Percentiles rank a stretch among this genome's conserved stretches.
These are phyloP conservation scores for Iris macrosiphon DNA, from an alignment of 106 monocot genomes.

Conservation along the genomic window DNA sequence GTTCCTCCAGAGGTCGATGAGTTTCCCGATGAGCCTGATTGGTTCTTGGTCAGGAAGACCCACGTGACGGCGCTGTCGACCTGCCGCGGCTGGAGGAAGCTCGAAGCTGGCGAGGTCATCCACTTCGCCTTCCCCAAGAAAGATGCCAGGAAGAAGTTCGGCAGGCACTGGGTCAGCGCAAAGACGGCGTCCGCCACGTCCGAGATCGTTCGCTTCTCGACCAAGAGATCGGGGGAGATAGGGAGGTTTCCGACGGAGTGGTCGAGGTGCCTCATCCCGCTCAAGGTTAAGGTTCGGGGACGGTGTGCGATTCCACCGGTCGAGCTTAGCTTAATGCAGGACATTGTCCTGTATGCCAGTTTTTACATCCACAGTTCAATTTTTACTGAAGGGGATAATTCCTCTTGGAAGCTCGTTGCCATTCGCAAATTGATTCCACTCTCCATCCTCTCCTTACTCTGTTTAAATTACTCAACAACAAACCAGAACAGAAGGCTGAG, in stretches of 20 bases:
- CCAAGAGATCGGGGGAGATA: constrained; percentile 74
- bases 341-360: constrained; percentile 60
- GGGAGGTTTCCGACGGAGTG: constrained; percentile 72
- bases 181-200: constrained; percentile 43
- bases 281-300: constrained; percentile 66
- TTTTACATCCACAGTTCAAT: constrained; percentile 79
- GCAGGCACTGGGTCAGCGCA: constrained; percentile 27
- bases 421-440: constrained; percentile 23
- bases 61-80: constrained; percentile 60
- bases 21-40: constrained; percentile 59
- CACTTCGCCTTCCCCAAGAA: constrained; percentile 54
- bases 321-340: constrained; percentile 61
- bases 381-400: constrained; percentile 45
- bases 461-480: constrained; percentile 55
- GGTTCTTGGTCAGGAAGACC: constrained; percentile 67
- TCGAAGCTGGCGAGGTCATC: constrained; percentile 53
- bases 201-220: constrained; percentile 78
- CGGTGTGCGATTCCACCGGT: constrained; percentile 30
- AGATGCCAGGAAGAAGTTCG: constrained; percentile 13
- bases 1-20: constrained; percentile 35
- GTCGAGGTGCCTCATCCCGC: constrained; percentile 61
- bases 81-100: constrained; percentile 35
- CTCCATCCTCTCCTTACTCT: constrained; percentile 56
- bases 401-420: constrained; percentile 38
- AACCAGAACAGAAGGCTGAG: constrained; percentile 60